Base-by-base conservation (phyloP, 352 stramenopile genomes). In the Globisporangium irregulare region DNA sequence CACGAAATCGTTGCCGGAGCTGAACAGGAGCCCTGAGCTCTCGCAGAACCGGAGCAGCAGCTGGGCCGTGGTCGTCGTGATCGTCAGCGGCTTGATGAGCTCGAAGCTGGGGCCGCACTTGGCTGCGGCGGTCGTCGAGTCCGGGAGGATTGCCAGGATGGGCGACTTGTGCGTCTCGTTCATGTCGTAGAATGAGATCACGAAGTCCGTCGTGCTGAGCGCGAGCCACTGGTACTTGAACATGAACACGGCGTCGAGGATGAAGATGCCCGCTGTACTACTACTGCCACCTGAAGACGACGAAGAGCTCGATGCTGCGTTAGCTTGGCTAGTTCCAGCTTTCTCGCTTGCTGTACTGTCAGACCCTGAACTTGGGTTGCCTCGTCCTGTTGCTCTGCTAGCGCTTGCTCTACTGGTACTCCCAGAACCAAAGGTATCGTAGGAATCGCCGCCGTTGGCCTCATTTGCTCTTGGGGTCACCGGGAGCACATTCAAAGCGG, bases 101-200 rank as follows among this genome's bases (percentile, higher is more conserved):
- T 74, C 72, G 22, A 83, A 91, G 5, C 59, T 78, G 48, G 71
- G 78, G 3, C 59, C 69, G 24, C 32, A 22, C 0, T 54, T 57
- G 0, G 73, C 66, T 1, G 50, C 68, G 18, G 70, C 67, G 24
- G 65, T 68, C 0, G 60, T 58, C 27, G 61, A 50, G 41, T 69
- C 54, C 7, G 68, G 68, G 12, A 74, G 27, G 5, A 73, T n/a
- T 4, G 53, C n/a, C 9, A 58, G 43, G 4, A 72, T 43, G 32
- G 68, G 48, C 55, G 70, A 51, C 34, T 78, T 74, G 18, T 75
- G 73, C 22, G 83, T 79, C n/a, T 92, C 82, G 27, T 82, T 78
- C 73, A 90, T 81, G 48, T 79, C 80, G 63, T 91, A 95, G 57
- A 95, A 95, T n/a, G 87, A 87, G 62, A 95, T 92, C 3, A 74